phyloP scores from a whole-genome alignment of 352 stramenopile genomes.

The Globisporangium emineosum region DNA sequence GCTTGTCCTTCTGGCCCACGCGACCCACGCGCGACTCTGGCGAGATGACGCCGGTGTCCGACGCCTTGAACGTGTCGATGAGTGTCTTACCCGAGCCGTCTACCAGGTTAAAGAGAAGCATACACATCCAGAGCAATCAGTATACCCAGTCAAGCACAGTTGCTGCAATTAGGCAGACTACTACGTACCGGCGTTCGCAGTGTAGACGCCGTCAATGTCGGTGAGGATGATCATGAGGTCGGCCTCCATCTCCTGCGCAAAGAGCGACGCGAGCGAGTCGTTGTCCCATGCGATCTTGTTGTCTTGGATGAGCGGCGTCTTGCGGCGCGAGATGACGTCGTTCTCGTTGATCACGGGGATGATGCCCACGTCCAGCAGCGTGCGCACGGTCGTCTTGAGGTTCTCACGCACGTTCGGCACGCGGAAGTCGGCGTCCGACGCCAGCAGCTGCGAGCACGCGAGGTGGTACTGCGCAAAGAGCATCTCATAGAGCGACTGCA shows the following conservation, averaged over 20 bases:
- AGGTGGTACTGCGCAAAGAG: slow-evolving; percentile 84
- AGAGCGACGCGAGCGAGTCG: slow-evolving; percentile 77
- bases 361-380: slow-evolving; percentile 77
- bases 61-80: slow-evolving; percentile 47
- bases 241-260: slow-evolving; percentile 65
- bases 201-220: slow-evolving; percentile 67
- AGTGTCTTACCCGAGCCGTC: slow-evolving; percentile 33
- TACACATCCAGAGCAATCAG: neutral
- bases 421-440: slow-evolving; percentile 76
- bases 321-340: slow-evolving; percentile 73
- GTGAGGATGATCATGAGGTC: slow-evolving; percentile 81
- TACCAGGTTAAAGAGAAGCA: slow-evolving; percentile 1
- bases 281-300: slow-evolving; percentile 83
- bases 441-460: slow-evolving; percentile 77
- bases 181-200: slow-evolving; percentile 18
- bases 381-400: slow-evolving; percentile 56
- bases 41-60: slow-evolving; percentile 39
- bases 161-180: no score
- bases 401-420: slow-evolving; percentile 60
- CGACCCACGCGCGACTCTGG: slow-evolving; percentile 54
- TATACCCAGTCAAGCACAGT: neutral
- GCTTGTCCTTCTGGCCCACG: slow-evolving; percentile 78
- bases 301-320: slow-evolving; percentile 52
- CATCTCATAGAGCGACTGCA: slow-evolving; percentile 86
- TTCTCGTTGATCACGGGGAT: slow-evolving; percentile 88